Evolutionary conservation across 2,329 filamentous ascomycete species (phyloP), one percentile per base, ranked within the genome.

Genomic region (Fusarium sp.): DNA sequence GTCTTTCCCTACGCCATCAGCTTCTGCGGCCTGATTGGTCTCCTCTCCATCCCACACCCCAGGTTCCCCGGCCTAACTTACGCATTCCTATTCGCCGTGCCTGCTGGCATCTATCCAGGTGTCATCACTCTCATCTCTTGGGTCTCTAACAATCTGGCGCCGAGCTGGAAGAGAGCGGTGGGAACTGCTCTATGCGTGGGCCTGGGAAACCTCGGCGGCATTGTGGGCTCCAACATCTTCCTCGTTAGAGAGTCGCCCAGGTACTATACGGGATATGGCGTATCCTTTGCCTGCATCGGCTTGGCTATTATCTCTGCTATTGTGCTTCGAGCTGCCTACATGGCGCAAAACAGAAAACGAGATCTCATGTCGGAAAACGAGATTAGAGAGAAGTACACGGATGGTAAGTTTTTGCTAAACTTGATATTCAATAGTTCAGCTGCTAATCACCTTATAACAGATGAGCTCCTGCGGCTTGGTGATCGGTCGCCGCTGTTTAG

Each of bases 201-300:
- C 7, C 38, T 40, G n/a, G 38, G 38, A 20, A 68, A 68, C 17
- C n/a, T 68, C 17, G 66, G 66, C 16, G 66, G 66, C 1, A 29
- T 38, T 6, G n/a, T 68, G 14, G 66, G 66, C 11, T 44, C 31
- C n/a, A 64, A 68, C 56, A 68, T 68, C 22, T 68, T 55, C n/a
- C 27, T 68, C 24, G 61, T 31, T 11, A 60, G 56, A n/a, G 22
- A 53, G 49, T n/a, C 17, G 6, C 49, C 49, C 9, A 53, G 31
- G 22, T 33, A 29, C 49, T 38, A 40, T 40, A 40, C 38, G n/a
- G 38, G 38, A 40, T 40, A 20, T n/a, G 38, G 38, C n/a, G 38
- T 40, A n/a, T 40, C 38, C n/a, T 40, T 40, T 40, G 17, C 38
- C 38, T 40, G 38, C 17, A 40, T 40, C 38, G 36, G 17, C 36